Evolutionary conservation across 371 early-diverging fungal genomes (phyloP), one percentile per base, ranked within the genome.

Genomic region (Batkoa obscura): DNA sequence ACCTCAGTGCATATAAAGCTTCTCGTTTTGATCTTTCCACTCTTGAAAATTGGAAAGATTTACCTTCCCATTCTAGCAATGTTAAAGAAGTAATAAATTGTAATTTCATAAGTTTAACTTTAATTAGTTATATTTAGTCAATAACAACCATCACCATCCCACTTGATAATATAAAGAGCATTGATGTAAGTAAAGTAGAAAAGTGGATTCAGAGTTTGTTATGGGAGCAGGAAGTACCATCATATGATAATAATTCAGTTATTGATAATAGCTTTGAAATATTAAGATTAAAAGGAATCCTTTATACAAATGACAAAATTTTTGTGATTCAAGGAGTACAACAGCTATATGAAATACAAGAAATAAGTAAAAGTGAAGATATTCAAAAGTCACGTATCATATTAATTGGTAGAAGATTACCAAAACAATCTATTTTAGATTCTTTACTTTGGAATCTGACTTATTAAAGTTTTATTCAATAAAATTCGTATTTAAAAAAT

Each of bases 241-340:
- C 30, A 43, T 23, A 17, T 15, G 37, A 9, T 36, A 56, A 45
- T 1, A 38, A 52, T 33, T 12, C 49, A 34, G 12, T 54, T 8
- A 53, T 64, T 43, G 57, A 57, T 10, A 58, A 58, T 9, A 53
- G 54, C 35, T 67, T 84, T 50, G 73, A 74, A 49, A 74, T 93
- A 5, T 65, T 93, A 50, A 76, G 95, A 12, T 67, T 90, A 46
- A 94, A 94, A 59, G 93, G 88, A 2, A 73, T 90, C 15, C 36
- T 93, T 6, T 64, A 64, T 2, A 63, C 70, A 3, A 13, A 23
- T 33, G 67, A 65, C 15, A 72, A 79, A 15, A 62, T 73, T 38
- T 58, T 75, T 6, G 74, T 86, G 1, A 79, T 92, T 32, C 93
- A 94, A 64, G 91, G 86, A 35, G 95, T 94, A 5, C 84, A 88